Base-by-base conservation (phyloP, 306 rosid genomes). In the Vicia faba region DNA sequence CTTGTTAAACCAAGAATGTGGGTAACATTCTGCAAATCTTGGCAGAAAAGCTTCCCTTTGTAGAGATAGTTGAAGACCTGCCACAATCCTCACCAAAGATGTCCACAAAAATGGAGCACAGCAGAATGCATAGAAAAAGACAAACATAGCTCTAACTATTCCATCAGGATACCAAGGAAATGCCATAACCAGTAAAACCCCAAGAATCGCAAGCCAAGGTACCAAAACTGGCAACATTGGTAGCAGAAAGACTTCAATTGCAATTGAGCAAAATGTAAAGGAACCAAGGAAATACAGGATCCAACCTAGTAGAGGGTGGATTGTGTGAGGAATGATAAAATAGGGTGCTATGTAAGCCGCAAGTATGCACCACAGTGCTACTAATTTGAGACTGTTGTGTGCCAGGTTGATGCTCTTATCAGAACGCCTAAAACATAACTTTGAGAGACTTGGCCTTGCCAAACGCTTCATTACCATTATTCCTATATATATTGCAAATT, bases 231-330 rank as follows among this genome's bases (percentile, higher is more conserved):
- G 82, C 2, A 92, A 59, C 80, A 53, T 50, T 60, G 95, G 97
- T n/a, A 92, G 86, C 35, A 87, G 72, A 66, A 87, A 85, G 13
- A 78, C 75, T 49, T 84, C 87, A 61, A 71, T 60, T 15, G 83
- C 84, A 6, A 88, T 35, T 3, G 71, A 84, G 75, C 85, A 84
- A 19, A 92, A 71, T 4, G 92, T 69, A 40, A 86, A 79, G 0
- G 86, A 55, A 54, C 95, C 90, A 1, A 92, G 80, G 50, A 92
- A 74, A 68, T 85, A 92, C 3, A 92, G 79, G 44, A 71, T 18
- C 97, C 97, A 92, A 15, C 96, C 97, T 3, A 89, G 10, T 10
- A 89, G 8, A 20, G 97, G 97, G 77, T 92, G 97, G 73, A 87
- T 41, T 0, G 97, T 92, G 75, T 75, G 87, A 74, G 97, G 97